These are phyloP conservation scores for Infundibulicybe gibba DNA, from an alignment of 768 basidiomycete genomes.

Conservation along the genomic window DNA sequence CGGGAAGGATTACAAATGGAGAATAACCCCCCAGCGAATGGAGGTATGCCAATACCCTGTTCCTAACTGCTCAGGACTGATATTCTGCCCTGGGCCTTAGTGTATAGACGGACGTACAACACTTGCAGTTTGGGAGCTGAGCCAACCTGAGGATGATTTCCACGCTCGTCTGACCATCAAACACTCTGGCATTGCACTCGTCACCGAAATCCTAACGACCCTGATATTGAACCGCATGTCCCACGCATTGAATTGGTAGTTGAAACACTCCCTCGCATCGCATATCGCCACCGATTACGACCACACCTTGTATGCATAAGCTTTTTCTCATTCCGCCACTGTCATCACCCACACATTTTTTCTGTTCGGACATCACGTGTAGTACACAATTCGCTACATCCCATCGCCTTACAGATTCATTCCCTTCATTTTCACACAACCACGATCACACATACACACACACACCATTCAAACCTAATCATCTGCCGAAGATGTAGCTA, in stretches of 20 bases:
- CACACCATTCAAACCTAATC: slow-evolving; percentile 15
- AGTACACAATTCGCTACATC: slow-evolving; percentile 1
- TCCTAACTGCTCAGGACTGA: not conserved
- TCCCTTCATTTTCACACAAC: slow-evolving; percentile 12
- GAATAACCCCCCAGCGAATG: slow-evolving; percentile 54
- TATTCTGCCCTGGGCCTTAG: slow-evolving; percentile 26
- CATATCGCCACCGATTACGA: not conserved
- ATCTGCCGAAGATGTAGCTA: slow-evolving; percentile 6
- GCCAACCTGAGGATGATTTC: slow-evolving; percentile 51
- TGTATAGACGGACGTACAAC: slow-evolving; percentile 59
- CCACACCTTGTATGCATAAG: slow-evolving; percentile 8
- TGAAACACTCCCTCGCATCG: not conserved
- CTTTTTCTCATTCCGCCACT: slow-evolving; percentile 7
- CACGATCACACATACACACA: not conserved
- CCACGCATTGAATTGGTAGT: slow-evolving; percentile 51
- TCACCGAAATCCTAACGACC: slow-evolving; percentile 78
- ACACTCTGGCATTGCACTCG: slow-evolving; percentile 51
- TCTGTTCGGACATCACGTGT: slow-evolving; percentile 16
- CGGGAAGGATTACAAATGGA: slow-evolving; percentile 77
- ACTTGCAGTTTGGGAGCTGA: slow-evolving; percentile 68
- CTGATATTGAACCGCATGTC: slow-evolving; percentile 74
- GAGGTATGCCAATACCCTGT: slow-evolving; percentile 48
- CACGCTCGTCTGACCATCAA: slow-evolving; percentile 59
- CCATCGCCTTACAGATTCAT: slow-evolving; percentile 10
- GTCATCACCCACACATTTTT: slow-evolving; percentile 5